Percentiles rank a stretch among this genome's conserved stretches.
phyloP scores from a whole-genome alignment of 768 basidiomycete genomes.

The Hygrophorus pudorinus region DNA sequence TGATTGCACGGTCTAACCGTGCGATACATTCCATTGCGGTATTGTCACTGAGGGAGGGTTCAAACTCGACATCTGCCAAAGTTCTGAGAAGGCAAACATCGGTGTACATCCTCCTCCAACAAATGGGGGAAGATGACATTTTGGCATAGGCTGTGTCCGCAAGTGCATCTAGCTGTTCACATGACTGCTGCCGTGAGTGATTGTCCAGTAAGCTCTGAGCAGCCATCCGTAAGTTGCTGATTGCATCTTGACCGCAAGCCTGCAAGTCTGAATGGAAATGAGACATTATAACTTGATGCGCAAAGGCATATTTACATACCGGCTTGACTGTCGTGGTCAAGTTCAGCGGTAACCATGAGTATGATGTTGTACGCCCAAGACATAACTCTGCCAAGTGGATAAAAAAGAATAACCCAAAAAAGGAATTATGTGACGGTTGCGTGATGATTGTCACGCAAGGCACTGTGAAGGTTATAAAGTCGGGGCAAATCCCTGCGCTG shows the following conservation, averaged over 20 bases:
- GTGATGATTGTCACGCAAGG: slow-evolving; percentile 38
- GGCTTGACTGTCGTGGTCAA: slow-evolving; percentile 1
- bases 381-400: too few species aligned
- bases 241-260: slow-evolving; percentile 1
- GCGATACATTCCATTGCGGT: slow-evolving; percentile 37
- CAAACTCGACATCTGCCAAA: slow-evolving; percentile 24
- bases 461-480: slow-evolving; percentile 26
- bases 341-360: neutral
- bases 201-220: neutral
- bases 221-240: slow-evolving; percentile 1
- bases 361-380: slow-evolving; percentile 3
- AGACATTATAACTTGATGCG: neutral
- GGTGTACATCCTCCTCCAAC: slow-evolving; percentile 68
- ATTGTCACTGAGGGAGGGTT: slow-evolving; percentile 3
- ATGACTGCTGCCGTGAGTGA: neutral
- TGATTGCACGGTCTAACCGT: slow-evolving; percentile 68
- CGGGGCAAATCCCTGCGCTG: slow-evolving; percentile 37
- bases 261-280: neutral
- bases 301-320: neutral
- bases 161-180: slow-evolving; percentile 28
- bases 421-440: slow-evolving; percentile 1
- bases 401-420: neutral
- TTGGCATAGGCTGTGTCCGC: slow-evolving; percentile 35
- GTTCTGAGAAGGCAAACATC: slow-evolving; percentile 58
- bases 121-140: slow-evolving; percentile 33